Evolutionary conservation across 345 rosid species (phyloP), one percentile per base, ranked within the genome.

Genomic region (Iberis pinnata): DNA sequence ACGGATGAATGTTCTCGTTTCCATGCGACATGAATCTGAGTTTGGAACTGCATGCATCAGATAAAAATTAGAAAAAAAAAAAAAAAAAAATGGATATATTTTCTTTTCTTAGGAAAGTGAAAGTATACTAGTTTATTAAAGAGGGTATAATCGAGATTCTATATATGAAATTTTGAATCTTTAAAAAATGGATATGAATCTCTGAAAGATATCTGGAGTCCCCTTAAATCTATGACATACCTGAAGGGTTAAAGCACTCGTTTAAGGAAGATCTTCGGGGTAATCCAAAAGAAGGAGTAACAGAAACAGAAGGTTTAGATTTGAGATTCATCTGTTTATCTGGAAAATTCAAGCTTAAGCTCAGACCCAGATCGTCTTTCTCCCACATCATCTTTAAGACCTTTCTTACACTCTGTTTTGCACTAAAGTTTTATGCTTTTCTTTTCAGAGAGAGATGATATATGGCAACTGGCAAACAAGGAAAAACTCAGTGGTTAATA

Each of bases 281-380:
- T 56, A 49, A 29, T 17, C 50, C 64, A 42, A 64, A 67, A 18
- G 80, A 52, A 37, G 81, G 43, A 33, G 72, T 62, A 60, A n/a
- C n/a, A n/a, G 72, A 64, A 60, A 74, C 48, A 18, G 80, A 54
- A 45, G 75, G 58, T 9, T 79, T 69, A 5, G 88, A 67, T 71
- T 60, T 63, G 26, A 72, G 85, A 70, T 80, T 79, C n/a, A 78
- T 76, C 67, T 84, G 86, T 11, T 65, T 68, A 44, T 70, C 74
- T n/a, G 88, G 78, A 38, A 69, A 70, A 58, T 77, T 78, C 75
- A 85, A 73, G 75, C 95, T 67, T 38, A 88, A 71, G 60, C 88
- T 80, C 69, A 92, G 63, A 42, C 99, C 94, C 62, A 92, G 71
- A 71, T 83, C 98, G 27, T 83, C 90, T 65, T 83, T 82, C 61